These are phyloP conservation scores for Bipolaris cookei DNA, from an alignment of 2,329 filamentous ascomycete species.

Conservation along the genomic window DNA sequence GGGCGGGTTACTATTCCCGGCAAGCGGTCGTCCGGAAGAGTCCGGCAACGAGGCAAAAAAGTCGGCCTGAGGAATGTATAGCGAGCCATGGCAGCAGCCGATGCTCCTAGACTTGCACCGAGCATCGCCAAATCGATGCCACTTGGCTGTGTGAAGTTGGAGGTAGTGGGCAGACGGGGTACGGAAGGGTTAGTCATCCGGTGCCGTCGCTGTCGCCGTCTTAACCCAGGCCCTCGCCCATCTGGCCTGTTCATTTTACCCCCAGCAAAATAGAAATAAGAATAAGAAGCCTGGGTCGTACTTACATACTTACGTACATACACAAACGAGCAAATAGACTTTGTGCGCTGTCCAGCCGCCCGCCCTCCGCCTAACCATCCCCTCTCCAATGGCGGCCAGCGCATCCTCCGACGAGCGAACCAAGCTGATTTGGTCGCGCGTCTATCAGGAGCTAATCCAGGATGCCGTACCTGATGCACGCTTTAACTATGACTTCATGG, in stretches of 20 bases:
- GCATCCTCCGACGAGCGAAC: constrained; percentile 19
- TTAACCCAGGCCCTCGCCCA: neutral
- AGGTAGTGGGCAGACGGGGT: neutral
- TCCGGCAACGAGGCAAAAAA: neutral
- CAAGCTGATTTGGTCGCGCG: constrained; percentile 33
- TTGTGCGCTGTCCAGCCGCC: neutral
- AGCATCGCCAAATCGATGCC: neutral
- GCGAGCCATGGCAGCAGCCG: neutral
- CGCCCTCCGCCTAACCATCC: neutral
- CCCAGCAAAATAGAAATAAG: neutral
- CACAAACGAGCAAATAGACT: neutral
- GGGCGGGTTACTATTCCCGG: neutral
- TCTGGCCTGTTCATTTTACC: neutral
- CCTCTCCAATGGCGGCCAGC: constrained; percentile 23
- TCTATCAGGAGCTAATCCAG: constrained; percentile 48
- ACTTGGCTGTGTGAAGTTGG: neutral
- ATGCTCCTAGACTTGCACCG: neutral
- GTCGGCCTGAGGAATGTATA: neutral
- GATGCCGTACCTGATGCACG: constrained; percentile 54
- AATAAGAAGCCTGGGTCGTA: neutral
- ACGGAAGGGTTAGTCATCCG: neutral
- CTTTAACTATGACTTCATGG: constrained; percentile 53
- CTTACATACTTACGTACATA: too few species aligned
- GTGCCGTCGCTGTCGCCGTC: neutral
- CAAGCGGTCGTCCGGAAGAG: neutral